Evolutionary conservation across 768 basidiomycete species (phyloP).

Genomic region (Mycena capillaripes): DNA sequence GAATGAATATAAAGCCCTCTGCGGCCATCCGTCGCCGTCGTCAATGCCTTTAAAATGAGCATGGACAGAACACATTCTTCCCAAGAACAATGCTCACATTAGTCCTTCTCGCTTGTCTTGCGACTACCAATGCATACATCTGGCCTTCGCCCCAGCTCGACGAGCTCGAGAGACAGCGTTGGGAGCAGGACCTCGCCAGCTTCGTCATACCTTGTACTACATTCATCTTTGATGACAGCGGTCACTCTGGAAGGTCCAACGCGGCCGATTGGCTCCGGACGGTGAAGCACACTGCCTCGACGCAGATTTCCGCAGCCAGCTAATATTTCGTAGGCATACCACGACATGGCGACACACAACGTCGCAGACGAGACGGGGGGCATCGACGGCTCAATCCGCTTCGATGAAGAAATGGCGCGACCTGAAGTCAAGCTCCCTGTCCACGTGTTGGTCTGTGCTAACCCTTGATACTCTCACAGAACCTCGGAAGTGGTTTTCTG

Average conservation of each 20-base stretch:
- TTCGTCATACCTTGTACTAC: not conserved
- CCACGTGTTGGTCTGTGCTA: not conserved
- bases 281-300: not conserved
- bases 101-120: not conserved
- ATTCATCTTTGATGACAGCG: not conserved
- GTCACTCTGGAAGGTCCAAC: not conserved
- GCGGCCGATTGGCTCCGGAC: constrained; percentile 20
- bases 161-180: not conserved
- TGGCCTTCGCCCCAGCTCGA: constrained; percentile 18
- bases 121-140: not conserved
- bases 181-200: not conserved
- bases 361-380: too few species aligned
- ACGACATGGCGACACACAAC: too few species aligned
- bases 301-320: not conserved
- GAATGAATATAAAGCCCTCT: too few species aligned
- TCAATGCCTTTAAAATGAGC: too few species aligned
- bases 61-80: too few species aligned
- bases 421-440: not conserved
- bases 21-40: too few species aligned
- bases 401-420: constrained; percentile 26
- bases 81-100: too few species aligned
- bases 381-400: constrained; percentile 40
- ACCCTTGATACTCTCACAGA: not conserved
- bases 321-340: constrained; percentile 35
- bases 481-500: constrained; percentile 2